Evolutionary conservation across 495 filamentous ascomycete genomes (phyloP), one percentile per base, ranked within the genome.

Genomic region (Xylaria bambusicola): DNA sequence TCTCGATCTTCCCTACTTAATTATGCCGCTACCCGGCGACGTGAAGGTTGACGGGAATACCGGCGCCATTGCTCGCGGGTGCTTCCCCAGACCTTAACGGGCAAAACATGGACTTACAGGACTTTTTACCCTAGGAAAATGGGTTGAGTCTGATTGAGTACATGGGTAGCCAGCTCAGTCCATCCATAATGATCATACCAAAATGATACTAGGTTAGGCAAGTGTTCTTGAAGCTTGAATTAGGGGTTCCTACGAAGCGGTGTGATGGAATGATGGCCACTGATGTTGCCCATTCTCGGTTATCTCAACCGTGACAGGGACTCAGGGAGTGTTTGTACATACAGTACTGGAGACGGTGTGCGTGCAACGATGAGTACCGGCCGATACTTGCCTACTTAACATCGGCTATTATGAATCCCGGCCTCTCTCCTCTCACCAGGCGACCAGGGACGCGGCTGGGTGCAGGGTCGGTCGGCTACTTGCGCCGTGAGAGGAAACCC

Each of bases 271-370:
- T 33, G 29, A 33, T 10, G 29, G 10, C 10, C 29, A 33, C 10
- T 6, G n/a, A 3, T 27, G 18, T 21, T 46, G 29, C 53, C 41
- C 41, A 46, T 38, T 56, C 41, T 56, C 53, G 41, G 53, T 46
- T 56, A 56, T 56, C 53, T 46, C 41, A 47, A 56, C 53, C 53
- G 53, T 29, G 41, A 46, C 6, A 31, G 20, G 20, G 26, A 45
- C 17, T 10, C 4, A 38, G 7, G 15, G 6, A 3, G 36, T 15
- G 12, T 38, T 3, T 33, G 29, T 33, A 33, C 29, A 5, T 33
- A 33, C 36, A 38, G 36, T 15, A 15, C 36, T 3, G 36, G 6
- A 15, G 36, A 38, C 36, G 6, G 6, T 15, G 36, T 15, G 36
- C 36, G 6, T 33, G 10, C 6, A 10, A 33, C 31, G 31, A 5